Conservation (phyloP, 495 filamentous ascomycete species). For the Aspergillus hancockii region DNA sequence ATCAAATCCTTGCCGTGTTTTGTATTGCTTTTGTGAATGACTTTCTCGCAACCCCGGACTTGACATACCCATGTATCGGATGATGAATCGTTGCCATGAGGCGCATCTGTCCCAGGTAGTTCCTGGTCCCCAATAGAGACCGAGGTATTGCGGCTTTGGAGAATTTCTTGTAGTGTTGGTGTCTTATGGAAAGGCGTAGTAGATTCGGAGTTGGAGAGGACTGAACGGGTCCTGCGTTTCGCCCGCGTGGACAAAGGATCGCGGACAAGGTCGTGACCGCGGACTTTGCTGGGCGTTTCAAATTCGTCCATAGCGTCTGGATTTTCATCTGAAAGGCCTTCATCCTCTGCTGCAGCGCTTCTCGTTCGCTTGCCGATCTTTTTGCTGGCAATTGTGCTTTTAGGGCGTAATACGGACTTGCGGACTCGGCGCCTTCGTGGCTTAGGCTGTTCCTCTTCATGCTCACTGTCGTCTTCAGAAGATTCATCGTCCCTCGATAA, state of each 20-base stretch:
- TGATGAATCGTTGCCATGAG: constrained; percentile 42
- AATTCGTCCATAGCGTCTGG: constrained; percentile 44
- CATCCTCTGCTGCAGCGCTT: constrained; percentile 34
- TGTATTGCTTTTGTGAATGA: constrained; percentile 60
- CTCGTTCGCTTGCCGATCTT: constrained; percentile 52
- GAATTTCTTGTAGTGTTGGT: constrained; percentile 33
- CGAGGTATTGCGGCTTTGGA: constrained; percentile 30
- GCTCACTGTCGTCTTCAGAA: constrained; percentile 43
- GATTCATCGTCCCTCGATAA: constrained; percentile 28
- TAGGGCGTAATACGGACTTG: constrained; percentile 56
- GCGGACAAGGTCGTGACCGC: constrained; percentile 42
- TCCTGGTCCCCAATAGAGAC: constrained; percentile 26
- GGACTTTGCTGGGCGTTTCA: constrained; percentile 48
- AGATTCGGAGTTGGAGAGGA: constrained; percentile 32
- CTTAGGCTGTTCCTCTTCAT: constrained; percentile 24
- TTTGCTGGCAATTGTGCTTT: constrained; percentile 40
- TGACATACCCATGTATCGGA: constrained; percentile 71
- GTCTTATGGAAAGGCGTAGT: constrained; percentile 37
- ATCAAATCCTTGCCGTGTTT: constrained; percentile 60
- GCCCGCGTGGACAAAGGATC: constrained; percentile 42
- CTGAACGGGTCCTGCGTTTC: constrained; percentile 35
- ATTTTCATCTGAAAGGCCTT: constrained; percentile 34
- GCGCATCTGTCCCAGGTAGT: constrained; percentile 39
- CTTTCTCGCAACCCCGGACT: constrained; percentile 64
- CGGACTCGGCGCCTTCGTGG: constrained; percentile 32